Evolutionary conservation across 1,284 basidiomycete genomes (phyloP).

Genomic region (Ceratobasidium sp.): DNA sequence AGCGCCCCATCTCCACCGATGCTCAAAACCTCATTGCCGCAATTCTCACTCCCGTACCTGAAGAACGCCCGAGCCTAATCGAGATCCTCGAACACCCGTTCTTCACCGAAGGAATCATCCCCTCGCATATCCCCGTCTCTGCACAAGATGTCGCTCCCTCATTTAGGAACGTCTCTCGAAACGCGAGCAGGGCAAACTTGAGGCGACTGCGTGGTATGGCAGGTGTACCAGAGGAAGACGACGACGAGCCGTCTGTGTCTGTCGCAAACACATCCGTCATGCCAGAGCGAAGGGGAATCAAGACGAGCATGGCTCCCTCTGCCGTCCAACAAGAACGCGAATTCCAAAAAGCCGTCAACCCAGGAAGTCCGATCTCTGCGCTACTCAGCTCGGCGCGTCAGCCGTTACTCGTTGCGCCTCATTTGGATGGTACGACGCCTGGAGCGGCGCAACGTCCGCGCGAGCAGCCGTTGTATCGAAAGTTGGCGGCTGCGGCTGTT

Average conservation of each 20-base stretch:
- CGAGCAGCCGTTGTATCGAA: constrained; percentile 68
- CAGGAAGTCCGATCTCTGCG: constrained; percentile 93
- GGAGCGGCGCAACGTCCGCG: constrained; percentile 48
- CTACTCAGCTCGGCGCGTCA: constrained; percentile 89
- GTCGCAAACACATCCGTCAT: constrained; percentile 31
- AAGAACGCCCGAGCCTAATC: constrained; percentile 81
- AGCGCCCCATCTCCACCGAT: constrained; percentile 75
- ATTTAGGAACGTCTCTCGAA: constrained; percentile 72
- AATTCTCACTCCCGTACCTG: constrained; percentile 87
- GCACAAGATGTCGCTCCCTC: constrained; percentile 81
- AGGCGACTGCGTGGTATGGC: constrained; percentile 68
- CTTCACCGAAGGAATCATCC: constrained; percentile 86
- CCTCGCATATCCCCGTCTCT: constrained; percentile 79
- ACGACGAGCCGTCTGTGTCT: constrained; percentile 49
- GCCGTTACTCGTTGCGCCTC: constrained; percentile 78
- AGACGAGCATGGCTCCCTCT: constrained; percentile 40
- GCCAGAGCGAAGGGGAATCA: constrained; percentile 40
- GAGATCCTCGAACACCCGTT: constrained; percentile 89
- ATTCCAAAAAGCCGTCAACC: constrained; percentile 94
- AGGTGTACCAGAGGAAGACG: constrained; percentile 67
- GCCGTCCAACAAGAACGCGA: constrained; percentile 87
- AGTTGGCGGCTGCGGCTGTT: constrained; percentile 60
- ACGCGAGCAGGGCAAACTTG: constrained; percentile 76
- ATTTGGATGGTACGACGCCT: constrained; percentile 35
- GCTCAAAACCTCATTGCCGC: constrained; percentile 83